Evolutionary conservation across 768 basidiomycete genomes (phyloP).

Genomic region (Tremella fuciformis): DNA sequence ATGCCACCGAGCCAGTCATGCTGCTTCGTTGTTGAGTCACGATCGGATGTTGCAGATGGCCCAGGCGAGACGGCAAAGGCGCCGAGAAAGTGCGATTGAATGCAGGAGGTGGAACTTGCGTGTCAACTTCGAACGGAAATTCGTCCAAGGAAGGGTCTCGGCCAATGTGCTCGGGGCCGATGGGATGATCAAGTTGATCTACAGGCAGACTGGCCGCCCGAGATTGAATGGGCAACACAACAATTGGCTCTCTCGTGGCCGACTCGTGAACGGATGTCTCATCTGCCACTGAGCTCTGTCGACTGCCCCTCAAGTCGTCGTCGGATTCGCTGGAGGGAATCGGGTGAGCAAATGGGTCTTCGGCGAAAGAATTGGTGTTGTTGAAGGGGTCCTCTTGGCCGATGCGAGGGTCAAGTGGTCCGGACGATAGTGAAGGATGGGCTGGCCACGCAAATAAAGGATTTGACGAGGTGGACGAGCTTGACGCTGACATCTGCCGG

Average conservation of each 20-base stretch:
- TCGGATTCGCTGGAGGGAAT: slow-evolving; percentile 18
- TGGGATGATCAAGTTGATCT: slow-evolving; percentile 16
- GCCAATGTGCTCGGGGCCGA: slow-evolving; percentile 22
- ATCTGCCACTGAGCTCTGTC: slow-evolving; percentile 13
- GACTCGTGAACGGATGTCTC: background rate
- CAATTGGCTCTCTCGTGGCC: slow-evolving; percentile 6
- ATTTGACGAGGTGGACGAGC: slow-evolving; percentile 35
- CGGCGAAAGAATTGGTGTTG: slow-evolving; percentile 21
- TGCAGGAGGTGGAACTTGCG: slow-evolving; percentile 53
- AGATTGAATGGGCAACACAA: slow-evolving; percentile 12
- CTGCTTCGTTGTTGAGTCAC: slow-evolving; percentile 3
- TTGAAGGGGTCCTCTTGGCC: slow-evolving; percentile 23
- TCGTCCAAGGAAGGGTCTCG: slow-evolving; percentile 10
- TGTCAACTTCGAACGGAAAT: slow-evolving; percentile 16
- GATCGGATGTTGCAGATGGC: slow-evolving; percentile 66
- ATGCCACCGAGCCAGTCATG: slow-evolving; percentile 7
- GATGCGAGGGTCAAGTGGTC: slow-evolving; percentile 5
- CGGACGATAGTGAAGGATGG: slow-evolving; percentile 1
- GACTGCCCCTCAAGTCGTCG: slow-evolving; percentile 10
- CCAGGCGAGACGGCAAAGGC: slow-evolving; percentile 76
- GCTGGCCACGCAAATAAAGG: slow-evolving; percentile 29
- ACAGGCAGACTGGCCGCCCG: slow-evolving; percentile 20
- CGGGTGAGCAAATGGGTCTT: slow-evolving; percentile 20
- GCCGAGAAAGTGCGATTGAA: slow-evolving; percentile 74
- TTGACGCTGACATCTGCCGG: slow-evolving; percentile 30